Evolutionary conservation across 2,329 filamentous ascomycete species (phyloP).

Genomic region (Parasarocladium wereldwijsianum): DNA sequence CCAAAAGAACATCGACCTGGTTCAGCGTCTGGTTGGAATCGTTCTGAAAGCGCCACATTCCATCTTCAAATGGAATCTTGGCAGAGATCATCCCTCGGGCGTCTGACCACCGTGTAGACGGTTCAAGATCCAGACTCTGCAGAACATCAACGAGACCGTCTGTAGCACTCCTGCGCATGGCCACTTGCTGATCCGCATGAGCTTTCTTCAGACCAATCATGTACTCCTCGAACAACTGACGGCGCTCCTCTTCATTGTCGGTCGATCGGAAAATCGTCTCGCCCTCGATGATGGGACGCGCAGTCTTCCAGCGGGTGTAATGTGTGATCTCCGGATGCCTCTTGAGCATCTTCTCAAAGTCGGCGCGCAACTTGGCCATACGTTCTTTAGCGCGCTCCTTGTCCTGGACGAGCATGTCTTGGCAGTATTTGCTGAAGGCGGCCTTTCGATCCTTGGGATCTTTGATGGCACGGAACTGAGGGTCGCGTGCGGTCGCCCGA

Average conservation of each 20-base stretch:
- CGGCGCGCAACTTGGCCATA: constrained; percentile 75
- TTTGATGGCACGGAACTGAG: constrained; percentile 84
- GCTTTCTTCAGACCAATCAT: constrained; percentile 68
- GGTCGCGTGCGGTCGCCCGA: constrained; percentile 72
- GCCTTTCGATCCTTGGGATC: constrained; percentile 81
- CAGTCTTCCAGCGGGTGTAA: constrained; percentile 94
- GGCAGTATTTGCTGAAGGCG: constrained; percentile 89
- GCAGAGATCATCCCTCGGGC: constrained; percentile 70
- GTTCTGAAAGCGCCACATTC: too few relatives aligned
- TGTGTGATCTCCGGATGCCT: constrained; percentile 95
- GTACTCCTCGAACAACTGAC: constrained; percentile 89
- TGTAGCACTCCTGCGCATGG: constrained; percentile 64
- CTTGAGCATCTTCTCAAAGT: constrained; percentile 92
- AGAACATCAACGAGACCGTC: constrained; percentile 69
- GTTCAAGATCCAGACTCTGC: constrained; percentile 68
- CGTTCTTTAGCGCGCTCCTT: constrained; percentile 91
- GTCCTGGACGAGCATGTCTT: constrained; percentile 80
- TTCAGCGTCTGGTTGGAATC: constrained; percentile 71
- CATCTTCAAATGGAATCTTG: constrained; percentile 54
- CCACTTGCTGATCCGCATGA: constrained; percentile 61
- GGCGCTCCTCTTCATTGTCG: constrained; percentile 72
- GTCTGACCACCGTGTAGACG: constrained; percentile 89
- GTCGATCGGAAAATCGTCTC: constrained; percentile 93
- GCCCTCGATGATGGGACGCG: constrained; percentile 81
- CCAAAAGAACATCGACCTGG: constrained; percentile 79